Percentiles rank a stretch among this genome's conserved stretches.
Conservation (phyloP, 306 rosid species). For the Fragaria ananassa region DNA sequence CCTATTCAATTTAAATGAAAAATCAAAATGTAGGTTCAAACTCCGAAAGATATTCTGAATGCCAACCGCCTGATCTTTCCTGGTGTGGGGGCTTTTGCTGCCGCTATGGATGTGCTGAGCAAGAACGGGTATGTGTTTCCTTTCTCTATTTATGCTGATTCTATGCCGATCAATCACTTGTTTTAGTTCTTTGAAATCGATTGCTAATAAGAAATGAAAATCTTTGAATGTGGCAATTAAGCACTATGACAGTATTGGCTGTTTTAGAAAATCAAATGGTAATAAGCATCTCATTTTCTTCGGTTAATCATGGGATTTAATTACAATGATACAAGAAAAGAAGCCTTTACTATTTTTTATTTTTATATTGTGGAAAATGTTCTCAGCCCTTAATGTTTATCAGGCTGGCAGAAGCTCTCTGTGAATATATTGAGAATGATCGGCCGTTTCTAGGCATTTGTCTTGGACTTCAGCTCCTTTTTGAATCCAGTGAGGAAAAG, state of each 20-base stretch:
- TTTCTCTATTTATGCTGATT: neutral
- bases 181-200: slow-evolving; percentile 12
- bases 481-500: slow-evolving; percentile 90
- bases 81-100: slow-evolving; percentile 92
- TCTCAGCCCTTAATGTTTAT: slow-evolving; percentile 18
- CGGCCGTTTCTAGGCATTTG: slow-evolving; percentile 92
- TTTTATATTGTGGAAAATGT: neutral
- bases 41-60: slow-evolving; percentile 75
- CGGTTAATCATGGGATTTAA: neutral
- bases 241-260: neutral
- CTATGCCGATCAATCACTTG: slow-evolving; percentile 13
- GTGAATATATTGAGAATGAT: slow-evolving; percentile 74
- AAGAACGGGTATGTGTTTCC: slow-evolving; percentile 55
- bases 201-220: neutral
- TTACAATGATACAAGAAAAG: neutral
- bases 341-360: too few species aligned
- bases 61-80: slow-evolving; percentile 79
- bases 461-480: slow-evolving; percentile 96
- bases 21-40: slow-evolving; percentile 56
- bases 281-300: neutral
- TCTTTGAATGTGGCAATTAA: neutral
- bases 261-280: neutral
- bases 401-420: slow-evolving; percentile 90
- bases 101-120: slow-evolving; percentile 87
- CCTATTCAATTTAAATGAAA: neutral